Conservation (phyloP, 257 asterid species). For the Verbena officinalis region DNA sequence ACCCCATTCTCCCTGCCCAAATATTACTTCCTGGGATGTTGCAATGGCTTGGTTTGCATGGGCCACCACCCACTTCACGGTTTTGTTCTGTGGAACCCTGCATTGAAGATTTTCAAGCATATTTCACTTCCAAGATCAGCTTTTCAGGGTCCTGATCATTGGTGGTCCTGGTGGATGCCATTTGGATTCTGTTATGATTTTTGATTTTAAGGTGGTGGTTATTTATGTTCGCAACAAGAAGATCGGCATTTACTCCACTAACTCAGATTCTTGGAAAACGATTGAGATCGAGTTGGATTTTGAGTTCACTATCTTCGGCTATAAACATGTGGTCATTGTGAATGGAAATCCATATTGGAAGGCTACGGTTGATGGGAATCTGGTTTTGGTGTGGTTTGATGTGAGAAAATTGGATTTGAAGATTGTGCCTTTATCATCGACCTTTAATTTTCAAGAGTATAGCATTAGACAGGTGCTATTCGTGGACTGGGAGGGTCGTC, state of each 20-base stretch:
- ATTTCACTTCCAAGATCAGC: too few relatives aligned
- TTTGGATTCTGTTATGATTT: background rate
- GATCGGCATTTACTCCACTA: constrained; percentile 19
- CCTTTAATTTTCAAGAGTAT: background rate
- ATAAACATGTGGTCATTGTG: background rate
- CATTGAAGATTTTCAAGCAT: background rate
- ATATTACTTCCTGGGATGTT: background rate
- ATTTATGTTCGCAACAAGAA: background rate
- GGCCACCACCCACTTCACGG: background rate
- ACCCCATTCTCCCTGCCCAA: too few relatives aligned
- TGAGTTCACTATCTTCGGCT: background rate
- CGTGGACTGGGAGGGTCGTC: background rate
- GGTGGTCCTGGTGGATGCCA: background rate
- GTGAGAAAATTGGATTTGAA: background rate
- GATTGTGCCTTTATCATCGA: background rate
- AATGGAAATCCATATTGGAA: too few relatives aligned
- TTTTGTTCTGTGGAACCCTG: background rate
- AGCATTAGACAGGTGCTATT: background rate
- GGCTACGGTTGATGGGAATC: background rate
- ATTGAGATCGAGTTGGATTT: constrained; percentile 8
- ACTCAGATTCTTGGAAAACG: constrained; percentile 3
- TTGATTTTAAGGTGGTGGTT: background rate
- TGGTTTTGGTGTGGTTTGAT: constrained; percentile 9
- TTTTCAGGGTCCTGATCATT: too few relatives aligned
- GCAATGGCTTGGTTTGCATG: background rate